Evolutionary conservation across 2,329 filamentous ascomycete species (phyloP).

Genomic region (Alternaria panax): DNA sequence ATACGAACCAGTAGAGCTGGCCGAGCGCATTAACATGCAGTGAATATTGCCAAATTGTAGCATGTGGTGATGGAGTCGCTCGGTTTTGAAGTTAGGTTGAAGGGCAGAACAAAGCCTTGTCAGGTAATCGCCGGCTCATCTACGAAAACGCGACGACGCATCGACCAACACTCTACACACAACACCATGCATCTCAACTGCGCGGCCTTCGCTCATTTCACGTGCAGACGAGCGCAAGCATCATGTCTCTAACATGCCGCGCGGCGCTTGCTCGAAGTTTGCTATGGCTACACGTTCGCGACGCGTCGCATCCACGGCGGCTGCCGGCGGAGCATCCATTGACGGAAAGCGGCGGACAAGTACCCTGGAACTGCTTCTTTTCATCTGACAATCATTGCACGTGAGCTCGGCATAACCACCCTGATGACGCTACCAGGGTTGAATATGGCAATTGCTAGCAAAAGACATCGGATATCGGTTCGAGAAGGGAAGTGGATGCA

Average conservation of each 20-base stretch:
- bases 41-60: neutral
- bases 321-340: slow-evolving; percentile 29
- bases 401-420: slow-evolving; percentile 39
- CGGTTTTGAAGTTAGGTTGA: no score
- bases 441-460: slow-evolving; percentile 21
- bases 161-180: neutral
- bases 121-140: neutral
- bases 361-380: slow-evolving; percentile 13
- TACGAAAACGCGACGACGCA: neutral
- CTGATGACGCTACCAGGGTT: slow-evolving; percentile 29
- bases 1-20: neutral
- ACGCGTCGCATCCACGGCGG: slow-evolving; percentile 11
- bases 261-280: neutral
- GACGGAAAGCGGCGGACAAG: slow-evolving; percentile 32
- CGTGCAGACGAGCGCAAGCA: no score
- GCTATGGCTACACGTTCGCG: neutral
- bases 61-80: neutral
- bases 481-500: slow-evolving; percentile 29
- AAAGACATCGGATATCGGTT: slow-evolving; percentile 32
- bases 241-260: neutral
- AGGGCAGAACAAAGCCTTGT: neutral
- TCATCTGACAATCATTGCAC: slow-evolving; percentile 27
- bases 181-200: neutral
- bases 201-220: neutral
- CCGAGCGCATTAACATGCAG: neutral